Evolutionary conservation across 257 asterid genomes (phyloP).

Genomic region (Fraxinus excelsior): DNA sequence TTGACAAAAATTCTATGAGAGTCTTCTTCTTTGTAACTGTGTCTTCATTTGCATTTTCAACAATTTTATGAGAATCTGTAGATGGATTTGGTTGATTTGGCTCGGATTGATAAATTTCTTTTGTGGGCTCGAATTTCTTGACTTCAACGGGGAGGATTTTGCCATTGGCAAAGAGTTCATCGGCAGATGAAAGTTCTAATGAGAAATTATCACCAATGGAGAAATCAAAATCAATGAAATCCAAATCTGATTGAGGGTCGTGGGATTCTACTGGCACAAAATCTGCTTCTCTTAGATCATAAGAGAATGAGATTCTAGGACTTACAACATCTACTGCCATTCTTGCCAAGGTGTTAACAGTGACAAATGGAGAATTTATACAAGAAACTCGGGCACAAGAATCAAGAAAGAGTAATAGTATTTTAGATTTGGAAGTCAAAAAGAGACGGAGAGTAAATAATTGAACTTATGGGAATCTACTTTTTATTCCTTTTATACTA

Average conservation of each 20-base stretch:
- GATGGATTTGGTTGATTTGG: constrained; percentile 11
- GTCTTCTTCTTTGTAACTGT: constrained; percentile 45
- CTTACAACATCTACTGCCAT: constrained; percentile 73
- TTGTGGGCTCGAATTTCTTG: constrained; percentile 33
- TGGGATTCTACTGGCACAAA: constrained; percentile 41
- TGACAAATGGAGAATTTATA: constrained; percentile 10
- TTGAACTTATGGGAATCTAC: constrained; percentile 37
- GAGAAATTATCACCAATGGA: constrained; percentile 36
- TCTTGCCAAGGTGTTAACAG: constrained; percentile 6
- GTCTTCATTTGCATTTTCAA: constrained; percentile 6
- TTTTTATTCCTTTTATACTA: constrained; percentile 27
- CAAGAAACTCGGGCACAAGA: constrained; percentile 1
- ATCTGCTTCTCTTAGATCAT: constrained; percentile 61
- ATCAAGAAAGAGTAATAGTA: constrained; percentile 22
- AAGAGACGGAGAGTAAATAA: constrained; percentile 39
- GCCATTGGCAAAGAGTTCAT: constrained; percentile 82
- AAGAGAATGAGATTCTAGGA: constrained; percentile 81
- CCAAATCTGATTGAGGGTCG: constrained; percentile 36
- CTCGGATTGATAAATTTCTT: constrained; percentile 22
- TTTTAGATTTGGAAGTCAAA: constrained; percentile 46
- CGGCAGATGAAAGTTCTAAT: constrained; percentile 62
- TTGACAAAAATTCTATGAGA: constrained; percentile 61
- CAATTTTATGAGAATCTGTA: background rate
- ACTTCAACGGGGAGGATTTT: constrained; percentile 68
- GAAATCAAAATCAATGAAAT: constrained; percentile 64